phyloP scores from a whole-genome alignment of 2,329 filamentous ascomycete genomes.

The Elsinoe batatas region DNA sequence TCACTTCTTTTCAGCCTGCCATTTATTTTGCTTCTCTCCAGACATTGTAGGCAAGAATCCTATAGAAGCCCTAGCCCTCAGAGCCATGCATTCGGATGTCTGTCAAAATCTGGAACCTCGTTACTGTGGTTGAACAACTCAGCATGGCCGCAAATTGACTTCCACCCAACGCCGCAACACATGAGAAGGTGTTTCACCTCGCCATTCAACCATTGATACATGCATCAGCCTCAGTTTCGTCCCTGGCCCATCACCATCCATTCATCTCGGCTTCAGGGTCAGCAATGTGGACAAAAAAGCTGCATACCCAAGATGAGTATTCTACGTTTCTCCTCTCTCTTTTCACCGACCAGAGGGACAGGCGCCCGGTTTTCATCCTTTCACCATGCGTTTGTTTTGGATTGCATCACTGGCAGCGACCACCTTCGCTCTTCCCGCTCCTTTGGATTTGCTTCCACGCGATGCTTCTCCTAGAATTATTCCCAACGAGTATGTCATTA shows the following conservation, averaged over 20 bases:
- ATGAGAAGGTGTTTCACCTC: neutral
- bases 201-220: neutral
- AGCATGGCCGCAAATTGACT: neutral
- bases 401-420: neutral
- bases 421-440: neutral
- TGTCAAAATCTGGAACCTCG: neutral
- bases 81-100: neutral
- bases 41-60: neutral
- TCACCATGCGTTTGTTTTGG: neutral
- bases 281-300: neutral
- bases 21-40: neutral
- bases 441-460: neutral
- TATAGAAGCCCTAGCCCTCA: neutral
- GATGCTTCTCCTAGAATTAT: neutral
- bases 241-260: neutral
- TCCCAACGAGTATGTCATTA: neutral
- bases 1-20: neutral
- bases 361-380: neutral
- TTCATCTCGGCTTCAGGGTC: neutral
- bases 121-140: neutral
- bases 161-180: neutral
- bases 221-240: slow-evolving; percentile 2
- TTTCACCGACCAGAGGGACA: neutral
- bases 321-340: neutral
- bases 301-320: neutral